Base-by-base conservation (phyloP, 495 filamentous ascomycete species). In the Physcia stellaris region DNA sequence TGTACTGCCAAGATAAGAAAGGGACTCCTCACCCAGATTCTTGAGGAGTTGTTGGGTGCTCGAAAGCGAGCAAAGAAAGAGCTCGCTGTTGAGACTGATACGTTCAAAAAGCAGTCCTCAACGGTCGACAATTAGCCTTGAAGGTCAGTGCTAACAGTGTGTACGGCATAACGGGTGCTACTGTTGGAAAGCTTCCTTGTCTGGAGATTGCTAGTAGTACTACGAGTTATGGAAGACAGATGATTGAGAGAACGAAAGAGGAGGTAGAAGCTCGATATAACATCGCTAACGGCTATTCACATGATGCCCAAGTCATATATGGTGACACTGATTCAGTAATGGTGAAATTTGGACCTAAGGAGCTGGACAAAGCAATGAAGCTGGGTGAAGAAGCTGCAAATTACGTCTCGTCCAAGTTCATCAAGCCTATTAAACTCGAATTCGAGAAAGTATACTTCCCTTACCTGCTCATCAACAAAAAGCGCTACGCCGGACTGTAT, bases 391-490 rank as follows among this genome's bases (percentile, higher is more conserved):
- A 99, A 53, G 90, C 90, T 2, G 79, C 90, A 3, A 67, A 75
- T 19, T 90, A 58, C 46, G 90, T 99, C 4, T 95, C 88, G 0
- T 65, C 71, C 17, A 94, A 94, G 53, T 98, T 98, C 59, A 63
- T 86, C 56, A 86, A 80, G 47, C 90, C 90, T 4, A 99, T 99
- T 66, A 99, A 95, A 62, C 72, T 99, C 13, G 90, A 99, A 55
- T 99, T 99, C 63, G 90, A 99, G 54, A 99, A 99, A 59, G 90
- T 99, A 2, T 99, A 99, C 58, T 99, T 83, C 54, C 90, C 90
- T 1, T 99, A 99, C 56, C 70, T 99, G 23, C 67, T 99, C 29
- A 99, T 99, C 74, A 99, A 99, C 73, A 99, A 99, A 63, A 99
- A 99, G 70, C 81, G 90, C 39, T 99, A 99, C 48, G 90, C 90